These are phyloP conservation scores for Allodekkera sacchari DNA, from an alignment of 805 yeast genomes.

Conservation along the genomic window DNA sequence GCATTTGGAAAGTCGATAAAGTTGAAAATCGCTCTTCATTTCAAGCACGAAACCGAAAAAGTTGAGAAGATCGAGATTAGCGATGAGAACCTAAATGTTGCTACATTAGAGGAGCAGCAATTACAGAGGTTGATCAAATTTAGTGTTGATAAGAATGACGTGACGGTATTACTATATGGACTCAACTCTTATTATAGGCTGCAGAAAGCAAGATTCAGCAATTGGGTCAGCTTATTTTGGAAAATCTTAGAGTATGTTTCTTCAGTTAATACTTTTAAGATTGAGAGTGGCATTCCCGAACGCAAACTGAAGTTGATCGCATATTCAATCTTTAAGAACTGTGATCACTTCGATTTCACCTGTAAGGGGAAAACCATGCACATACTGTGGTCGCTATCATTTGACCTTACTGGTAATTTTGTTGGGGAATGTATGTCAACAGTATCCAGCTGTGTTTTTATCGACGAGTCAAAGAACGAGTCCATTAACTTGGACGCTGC, in stretches of 20 bases:
- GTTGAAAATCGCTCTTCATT: slow-evolving; percentile 4
- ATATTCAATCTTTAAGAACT: slow-evolving; percentile 6
- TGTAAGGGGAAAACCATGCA: neutral
- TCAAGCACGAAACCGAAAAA: slow-evolving; percentile 5
- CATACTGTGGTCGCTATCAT: slow-evolving; percentile 1
- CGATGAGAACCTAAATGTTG: too few relatives aligned
- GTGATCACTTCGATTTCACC: slow-evolving; percentile 4
- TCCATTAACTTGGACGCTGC: slow-evolving; percentile 10
- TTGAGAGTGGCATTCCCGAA: neutral
- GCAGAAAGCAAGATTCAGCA: slow-evolving; percentile 10
- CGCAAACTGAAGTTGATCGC: slow-evolving; percentile 2
- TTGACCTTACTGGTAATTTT: slow-evolving; percentile 2
- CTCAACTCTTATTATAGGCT: slow-evolving; percentile 17
- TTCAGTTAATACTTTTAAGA: slow-evolving; percentile 11
- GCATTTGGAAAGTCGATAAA: neutral
- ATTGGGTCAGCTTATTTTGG: slow-evolving; percentile 14
- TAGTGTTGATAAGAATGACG: slow-evolving; percentile 10
- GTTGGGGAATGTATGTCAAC: slow-evolving; percentile 14
- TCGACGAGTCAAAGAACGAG: neutral
- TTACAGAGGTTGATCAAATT: slow-evolving; percentile 9
- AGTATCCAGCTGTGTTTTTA: slow-evolving; percentile 5
- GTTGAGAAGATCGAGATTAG: slow-evolving; percentile 5
- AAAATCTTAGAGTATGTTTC: slow-evolving; percentile 6
- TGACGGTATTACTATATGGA: slow-evolving; percentile 17
- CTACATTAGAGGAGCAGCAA: too few relatives aligned